Percentiles rank a stretch among this genome's conserved stretches.
phyloP scores from a whole-genome alignment of 768 basidiomycete species.

The Fibroporia radiculosa region DNA sequence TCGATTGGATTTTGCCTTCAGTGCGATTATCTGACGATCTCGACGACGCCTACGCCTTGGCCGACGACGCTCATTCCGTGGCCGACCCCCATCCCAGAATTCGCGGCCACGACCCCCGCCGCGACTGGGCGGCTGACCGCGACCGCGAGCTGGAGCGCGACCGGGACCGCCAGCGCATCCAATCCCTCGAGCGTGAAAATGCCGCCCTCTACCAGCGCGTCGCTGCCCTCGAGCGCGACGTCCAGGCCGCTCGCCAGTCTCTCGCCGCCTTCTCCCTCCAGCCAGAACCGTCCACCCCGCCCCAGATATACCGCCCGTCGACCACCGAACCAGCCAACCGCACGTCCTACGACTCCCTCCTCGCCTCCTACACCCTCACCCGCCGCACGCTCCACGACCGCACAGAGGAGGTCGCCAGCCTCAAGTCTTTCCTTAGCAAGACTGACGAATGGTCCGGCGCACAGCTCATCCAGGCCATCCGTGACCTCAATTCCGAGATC shows the following conservation, averaged over 20 bases:
- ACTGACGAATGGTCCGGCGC: slow-evolving; percentile 28
- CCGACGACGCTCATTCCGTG: slow-evolving; percentile 12
- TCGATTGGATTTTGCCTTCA: slow-evolving; percentile 24
- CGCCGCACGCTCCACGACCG: slow-evolving; percentile 20
- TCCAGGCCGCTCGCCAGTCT: slow-evolving; percentile 12
- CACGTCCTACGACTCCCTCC: slow-evolving; percentile 18
- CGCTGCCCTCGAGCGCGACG: slow-evolving; percentile 14
- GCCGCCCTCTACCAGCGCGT: slow-evolving; percentile 10
- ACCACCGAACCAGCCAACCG: slow-evolving; percentile 13
- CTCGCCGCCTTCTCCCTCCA: slow-evolving; percentile 11
- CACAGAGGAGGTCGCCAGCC: slow-evolving; percentile 24
- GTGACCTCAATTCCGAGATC: slow-evolving; percentile 28
- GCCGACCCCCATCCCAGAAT: slow-evolving; percentile 7
- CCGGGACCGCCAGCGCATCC: slow-evolving; percentile 13
- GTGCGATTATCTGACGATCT: slow-evolving; percentile 24
- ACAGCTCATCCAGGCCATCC: slow-evolving; percentile 26
- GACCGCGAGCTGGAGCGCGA: slow-evolving; percentile 13
- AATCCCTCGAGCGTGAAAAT: slow-evolving; percentile 20
- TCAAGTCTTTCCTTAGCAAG: slow-evolving; percentile 28
- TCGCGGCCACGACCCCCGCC: slow-evolving; percentile 3
- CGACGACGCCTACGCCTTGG: slow-evolving; percentile 14
- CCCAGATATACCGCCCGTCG: slow-evolving; percentile 2
- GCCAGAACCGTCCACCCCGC: slow-evolving; percentile 10
- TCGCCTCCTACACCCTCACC: slow-evolving; percentile 17
- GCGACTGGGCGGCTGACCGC: slow-evolving; percentile 12